phyloP scores from a whole-genome alignment of 2,329 filamentous ascomycete species.

The Penicillium sp. region DNA sequence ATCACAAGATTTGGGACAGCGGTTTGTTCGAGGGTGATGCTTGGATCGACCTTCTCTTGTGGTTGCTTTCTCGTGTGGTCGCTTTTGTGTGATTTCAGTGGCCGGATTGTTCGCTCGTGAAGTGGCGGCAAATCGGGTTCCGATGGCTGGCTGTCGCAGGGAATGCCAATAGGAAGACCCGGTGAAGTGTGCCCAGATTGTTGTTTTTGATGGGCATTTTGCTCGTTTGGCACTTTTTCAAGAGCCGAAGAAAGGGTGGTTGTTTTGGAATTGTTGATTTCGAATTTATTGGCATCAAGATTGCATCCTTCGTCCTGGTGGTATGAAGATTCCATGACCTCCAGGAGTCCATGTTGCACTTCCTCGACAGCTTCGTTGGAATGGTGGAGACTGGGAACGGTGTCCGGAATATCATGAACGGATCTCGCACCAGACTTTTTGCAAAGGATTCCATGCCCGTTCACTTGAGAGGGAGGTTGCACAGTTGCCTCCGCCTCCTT shows the following conservation, averaged over 20 bases:
- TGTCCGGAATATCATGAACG: background rate
- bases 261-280: background rate
- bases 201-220: background rate
- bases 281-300: background rate
- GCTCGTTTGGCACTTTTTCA: background rate
- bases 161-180: background rate
- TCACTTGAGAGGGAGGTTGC: background rate
- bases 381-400: background rate
- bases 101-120: background rate
- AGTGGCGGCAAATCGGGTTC: background rate
- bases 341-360: background rate
- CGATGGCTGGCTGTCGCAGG: background rate
- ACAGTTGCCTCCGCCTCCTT: background rate
- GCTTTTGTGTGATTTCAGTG: background rate
- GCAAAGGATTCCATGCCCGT: background rate
- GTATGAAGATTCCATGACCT: background rate
- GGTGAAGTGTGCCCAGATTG: background rate
- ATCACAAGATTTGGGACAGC: background rate
- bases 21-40: background rate
- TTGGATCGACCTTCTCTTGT: background rate
- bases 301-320: background rate
- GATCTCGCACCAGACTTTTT: background rate
- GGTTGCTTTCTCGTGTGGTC: background rate
- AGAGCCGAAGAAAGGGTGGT: background rate
- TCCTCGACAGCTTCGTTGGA: background rate